Base-by-base conservation (phyloP, 495 filamentous ascomycete species). In the Penicillium turbatum region DNA sequence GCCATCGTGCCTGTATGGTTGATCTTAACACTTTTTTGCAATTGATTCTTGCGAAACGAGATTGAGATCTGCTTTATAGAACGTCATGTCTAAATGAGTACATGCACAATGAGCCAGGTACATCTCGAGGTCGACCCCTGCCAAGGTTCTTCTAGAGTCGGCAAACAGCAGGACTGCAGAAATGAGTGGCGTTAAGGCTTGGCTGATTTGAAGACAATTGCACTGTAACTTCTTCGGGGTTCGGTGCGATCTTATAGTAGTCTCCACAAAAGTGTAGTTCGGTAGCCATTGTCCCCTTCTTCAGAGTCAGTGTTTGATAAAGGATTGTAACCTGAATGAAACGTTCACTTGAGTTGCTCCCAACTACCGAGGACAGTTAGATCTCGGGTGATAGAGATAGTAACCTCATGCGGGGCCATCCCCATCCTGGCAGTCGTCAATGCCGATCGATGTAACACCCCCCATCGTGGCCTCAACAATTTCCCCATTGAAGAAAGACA, bases 401-500 rank as follows among this genome's bases (percentile, higher is more conserved):
- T 47, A 47, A 47, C 19, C 45, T 35, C 31, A 17, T 44, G 8
- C 41, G 27, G 4, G n/a, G n/a, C 10, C 1, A 11, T 17, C 26
- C 41, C 26, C 8, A 5, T 29, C 1, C 11, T 1, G 41, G 26
- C 15, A 30, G 29, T 30, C 26, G 10, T 30, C 41, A 41, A 13
- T 31, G 57, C 17, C 44, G 57, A 56, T 60, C 57, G 43, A 60
- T 53, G 57, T 60, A 59, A 59, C 56, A 26, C 24, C 35, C 34
- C 34, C 31, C 44, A 15, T n/a, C 13, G 1, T 5, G n/a, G 13
- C 35, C n/a, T 16, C 13, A 37, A 39, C 38, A 40, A 41, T 24
- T 26, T 8, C 24, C 38, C 38, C 8, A 41, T 41, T 27, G 5
- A 13, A 24, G 38, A 41, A 5, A 30, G 24, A 53, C 26, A 11